A percentile compares a stretch with the other conserved stretches of the same genome.
Evolutionary conservation across 768 basidiomycete species (phyloP).

Genomic region (Boletus bicolor): DNA sequence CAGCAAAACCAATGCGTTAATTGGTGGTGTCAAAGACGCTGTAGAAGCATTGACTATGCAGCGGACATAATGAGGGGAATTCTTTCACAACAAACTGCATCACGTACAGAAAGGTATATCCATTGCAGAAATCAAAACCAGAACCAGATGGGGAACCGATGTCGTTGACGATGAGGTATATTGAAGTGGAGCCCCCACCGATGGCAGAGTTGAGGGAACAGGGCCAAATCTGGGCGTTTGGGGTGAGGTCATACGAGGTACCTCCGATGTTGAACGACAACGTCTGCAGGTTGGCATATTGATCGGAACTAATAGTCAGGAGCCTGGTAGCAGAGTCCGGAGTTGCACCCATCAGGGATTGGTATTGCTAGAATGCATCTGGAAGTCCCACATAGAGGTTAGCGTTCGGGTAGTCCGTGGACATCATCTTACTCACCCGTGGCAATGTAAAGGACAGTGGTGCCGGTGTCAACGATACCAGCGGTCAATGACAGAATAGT

Average conservation of each 20-base stretch:
- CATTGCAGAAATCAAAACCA: conserved; percentile 20
- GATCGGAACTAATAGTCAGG: conserved; percentile 21
- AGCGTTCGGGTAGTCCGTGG: background rate
- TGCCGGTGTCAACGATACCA: conserved; percentile 36
- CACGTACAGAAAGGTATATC: conserved; percentile 13
- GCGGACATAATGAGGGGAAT: background rate
- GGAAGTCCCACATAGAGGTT: background rate
- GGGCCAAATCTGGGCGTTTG: conserved; percentile 35
- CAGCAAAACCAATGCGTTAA: conserved; percentile 39
- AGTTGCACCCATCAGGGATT: conserved; percentile 23
- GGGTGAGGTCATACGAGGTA: conserved; percentile 9
- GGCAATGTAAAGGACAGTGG: conserved; percentile 24
- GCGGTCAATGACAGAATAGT: conserved; percentile 24
- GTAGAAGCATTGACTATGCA: conserved; percentile 38
- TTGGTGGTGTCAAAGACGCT: conserved; percentile 41
- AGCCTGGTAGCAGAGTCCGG: conserved; percentile 25
- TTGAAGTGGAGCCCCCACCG: conserved; percentile 21
- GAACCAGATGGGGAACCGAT: conserved; percentile 12
- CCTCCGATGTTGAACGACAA: conserved; percentile 27
- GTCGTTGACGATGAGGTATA: conserved; percentile 28
- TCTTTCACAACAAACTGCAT: background rate
- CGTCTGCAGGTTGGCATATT: conserved; percentile 22
- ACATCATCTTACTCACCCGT: conserved; percentile 11
- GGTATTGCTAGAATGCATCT: conserved; percentile 27
- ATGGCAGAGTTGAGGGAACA: conserved; percentile 27